phyloP scores from a whole-genome alignment of 768 basidiomycete genomes.

The Leccinum obscurum region DNA sequence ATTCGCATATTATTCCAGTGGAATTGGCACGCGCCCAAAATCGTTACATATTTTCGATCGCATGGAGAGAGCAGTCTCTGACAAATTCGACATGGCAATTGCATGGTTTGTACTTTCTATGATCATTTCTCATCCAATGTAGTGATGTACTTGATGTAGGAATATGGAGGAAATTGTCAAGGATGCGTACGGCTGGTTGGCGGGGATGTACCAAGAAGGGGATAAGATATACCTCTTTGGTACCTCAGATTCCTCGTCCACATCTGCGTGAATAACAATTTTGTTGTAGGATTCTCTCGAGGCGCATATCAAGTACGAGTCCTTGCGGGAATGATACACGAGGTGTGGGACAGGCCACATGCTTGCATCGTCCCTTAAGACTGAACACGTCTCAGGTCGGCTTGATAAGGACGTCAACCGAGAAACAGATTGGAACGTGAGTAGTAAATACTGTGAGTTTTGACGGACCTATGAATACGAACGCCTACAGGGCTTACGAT shows the following conservation, averaged over 20 bases:
- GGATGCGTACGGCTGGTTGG: conserved; percentile 36
- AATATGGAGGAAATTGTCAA: conserved; percentile 36
- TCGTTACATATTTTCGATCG: background rate
- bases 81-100: background rate
- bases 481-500: conserved; percentile 17
- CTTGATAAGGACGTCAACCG: conserved; percentile 31
- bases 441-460: conserved; percentile 3
- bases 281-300: conserved; percentile 39
- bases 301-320: conserved; percentile 44
- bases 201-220: conserved; percentile 30
- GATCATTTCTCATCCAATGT: background rate
- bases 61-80: background rate
- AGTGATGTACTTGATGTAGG: background rate
- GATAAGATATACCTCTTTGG: conserved; percentile 40
- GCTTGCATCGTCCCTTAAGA: background rate
- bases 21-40: background rate
- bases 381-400: conserved; percentile 14
- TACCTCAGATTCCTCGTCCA: background rate
- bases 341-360: conserved; percentile 18
- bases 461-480: background rate
- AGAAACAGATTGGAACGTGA: conserved; percentile 35
- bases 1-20: background rate
- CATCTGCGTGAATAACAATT: background rate
- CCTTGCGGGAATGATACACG: conserved; percentile 42
- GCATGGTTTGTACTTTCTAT: background rate